A percentile compares a stretch with the other conserved stretches of the same genome.
Conservation (phyloP, 2,329 filamentous ascomycete genomes). For the Colletotrichum camelliae region DNA sequence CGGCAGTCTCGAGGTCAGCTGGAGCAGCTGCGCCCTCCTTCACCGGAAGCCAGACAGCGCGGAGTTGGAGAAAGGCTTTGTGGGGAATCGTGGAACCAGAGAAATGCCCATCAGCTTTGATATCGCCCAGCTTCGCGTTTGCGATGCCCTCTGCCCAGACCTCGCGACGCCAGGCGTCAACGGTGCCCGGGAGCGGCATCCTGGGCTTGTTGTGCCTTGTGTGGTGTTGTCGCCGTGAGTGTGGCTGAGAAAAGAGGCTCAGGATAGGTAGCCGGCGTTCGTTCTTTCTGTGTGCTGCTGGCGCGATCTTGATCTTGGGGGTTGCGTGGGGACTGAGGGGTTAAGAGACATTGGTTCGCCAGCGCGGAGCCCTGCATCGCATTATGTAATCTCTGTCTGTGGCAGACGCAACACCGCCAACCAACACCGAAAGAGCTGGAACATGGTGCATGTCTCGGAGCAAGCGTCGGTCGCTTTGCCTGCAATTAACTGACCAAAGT, state of each 20-base stretch:
- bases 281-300: background rate
- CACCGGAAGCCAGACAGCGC: background rate
- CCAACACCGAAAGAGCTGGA: background rate
- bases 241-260: background rate
- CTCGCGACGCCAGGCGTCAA: background rate
- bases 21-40: background rate
- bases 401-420: background rate
- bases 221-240: background rate
- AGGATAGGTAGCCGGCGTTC: background rate
- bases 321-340: background rate
- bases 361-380: background rate
- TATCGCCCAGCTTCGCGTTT: background rate
- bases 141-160: background rate
- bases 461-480: background rate
- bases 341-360: background rate
- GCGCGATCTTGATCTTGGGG: background rate
- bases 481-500: background rate
- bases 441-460: background rate
- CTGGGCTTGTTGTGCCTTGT: background rate
- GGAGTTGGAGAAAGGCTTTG: background rate
- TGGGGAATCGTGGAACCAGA: background rate
- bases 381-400: background rate
- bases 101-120: background rate
- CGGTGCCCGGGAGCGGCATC: background rate
- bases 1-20: background rate